These are phyloP conservation scores for Chaetomiaceae sp. DNA, from an alignment of 2,329 filamentous ascomycete species.

Conservation along the genomic window DNA sequence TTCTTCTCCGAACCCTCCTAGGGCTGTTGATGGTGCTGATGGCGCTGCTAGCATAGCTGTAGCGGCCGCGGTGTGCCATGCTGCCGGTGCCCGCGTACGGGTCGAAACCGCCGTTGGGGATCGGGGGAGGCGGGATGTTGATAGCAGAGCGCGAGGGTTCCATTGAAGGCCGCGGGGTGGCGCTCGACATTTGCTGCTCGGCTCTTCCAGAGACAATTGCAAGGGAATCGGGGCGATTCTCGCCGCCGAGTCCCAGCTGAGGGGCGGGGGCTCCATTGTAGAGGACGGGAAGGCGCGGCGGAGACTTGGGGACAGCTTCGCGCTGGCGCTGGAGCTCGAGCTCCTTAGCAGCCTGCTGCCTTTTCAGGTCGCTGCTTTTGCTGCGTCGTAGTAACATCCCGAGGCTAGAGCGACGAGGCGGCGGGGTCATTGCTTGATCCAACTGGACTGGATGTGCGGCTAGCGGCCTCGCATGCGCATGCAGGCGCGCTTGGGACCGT, in stretches of 20 bases:
- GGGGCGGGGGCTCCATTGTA: conserved; percentile 44
- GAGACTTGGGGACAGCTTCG: conserved; percentile 43
- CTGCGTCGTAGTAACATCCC: conserved; percentile 61
- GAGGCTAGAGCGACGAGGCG: conserved; percentile 43
- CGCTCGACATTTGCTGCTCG: conserved; percentile 30
- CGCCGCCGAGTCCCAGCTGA: conserved; percentile 52
- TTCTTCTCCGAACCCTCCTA: conserved; percentile 83
- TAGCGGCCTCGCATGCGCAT: conserved; percentile 17
- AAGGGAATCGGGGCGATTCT: conserved; percentile 59
- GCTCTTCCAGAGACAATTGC: conserved; percentile 52
- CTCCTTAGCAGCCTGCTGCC: conserved; percentile 54
- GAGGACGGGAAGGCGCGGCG: conserved; percentile 51
- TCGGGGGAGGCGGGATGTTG: conserved; percentile 50
- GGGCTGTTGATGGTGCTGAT: conserved; percentile 91
- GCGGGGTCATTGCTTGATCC: conserved; percentile 34
- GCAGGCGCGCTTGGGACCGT: conserved; percentile 7
- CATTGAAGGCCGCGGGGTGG: conserved; percentile 48
- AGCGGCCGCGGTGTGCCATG: conserved; percentile 94
- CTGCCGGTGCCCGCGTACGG: conserved; percentile 82
- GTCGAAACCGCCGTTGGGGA: conserved; percentile 62
- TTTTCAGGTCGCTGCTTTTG: conserved; percentile 63
- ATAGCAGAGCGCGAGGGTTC: conserved; percentile 44
- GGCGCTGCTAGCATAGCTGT: conserved; percentile 91
- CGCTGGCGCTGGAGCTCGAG: conserved; percentile 50
- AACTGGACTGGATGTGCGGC: conserved; percentile 4